Percentiles rank a stretch among this genome's conserved stretches.
phyloP scores from a whole-genome alignment of 1,139 yeast species.

The Suhomyces coccinellae region DNA sequence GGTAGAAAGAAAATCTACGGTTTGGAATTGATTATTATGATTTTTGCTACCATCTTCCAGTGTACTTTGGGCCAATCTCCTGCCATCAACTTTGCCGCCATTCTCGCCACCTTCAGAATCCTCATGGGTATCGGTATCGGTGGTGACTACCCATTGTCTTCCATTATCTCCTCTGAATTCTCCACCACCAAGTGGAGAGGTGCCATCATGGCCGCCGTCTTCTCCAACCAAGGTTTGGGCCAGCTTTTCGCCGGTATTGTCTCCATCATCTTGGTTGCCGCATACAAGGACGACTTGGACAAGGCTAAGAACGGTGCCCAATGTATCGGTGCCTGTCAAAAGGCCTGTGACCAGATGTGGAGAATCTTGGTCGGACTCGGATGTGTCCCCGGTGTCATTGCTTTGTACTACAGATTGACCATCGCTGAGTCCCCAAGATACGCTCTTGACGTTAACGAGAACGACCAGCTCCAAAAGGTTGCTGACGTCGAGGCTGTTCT shows the following conservation, averaged over 20 bases:
- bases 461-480: conserved; percentile 58
- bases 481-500: conserved; percentile 55
- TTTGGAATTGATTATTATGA: conserved; percentile 81
- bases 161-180: conserved; percentile 86
- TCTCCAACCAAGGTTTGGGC: conserved; percentile 93
- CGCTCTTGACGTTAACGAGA: conserved; percentile 68
- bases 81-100: conserved; percentile 70
- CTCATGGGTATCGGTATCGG: conserved; percentile 97
- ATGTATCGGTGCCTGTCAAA: conserved; percentile 65
- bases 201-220: conserved; percentile 91
- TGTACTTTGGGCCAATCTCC: conserved; percentile 69
- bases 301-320: conserved; percentile 50
- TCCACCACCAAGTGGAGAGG: conserved; percentile 95
- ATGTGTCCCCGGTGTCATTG: conserved; percentile 81
- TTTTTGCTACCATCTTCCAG: conserved; percentile 76
- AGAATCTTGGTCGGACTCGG: conserved; percentile 86
- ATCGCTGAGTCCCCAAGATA: conserved; percentile 94
- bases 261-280: conserved; percentile 70
- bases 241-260: conserved; percentile 85
- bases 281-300: conserved; percentile 60
- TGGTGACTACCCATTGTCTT: conserved; percentile 98
- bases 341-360: conserved; percentile 92
- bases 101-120: conserved; percentile 74
- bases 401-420: conserved; percentile 85
- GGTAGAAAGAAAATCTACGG: conserved; percentile 92